Evolutionary conservation across 305 asterid species (phyloP), one percentile per base, ranked within the genome.

Genomic region (Caryopteris hybrid): DNA sequence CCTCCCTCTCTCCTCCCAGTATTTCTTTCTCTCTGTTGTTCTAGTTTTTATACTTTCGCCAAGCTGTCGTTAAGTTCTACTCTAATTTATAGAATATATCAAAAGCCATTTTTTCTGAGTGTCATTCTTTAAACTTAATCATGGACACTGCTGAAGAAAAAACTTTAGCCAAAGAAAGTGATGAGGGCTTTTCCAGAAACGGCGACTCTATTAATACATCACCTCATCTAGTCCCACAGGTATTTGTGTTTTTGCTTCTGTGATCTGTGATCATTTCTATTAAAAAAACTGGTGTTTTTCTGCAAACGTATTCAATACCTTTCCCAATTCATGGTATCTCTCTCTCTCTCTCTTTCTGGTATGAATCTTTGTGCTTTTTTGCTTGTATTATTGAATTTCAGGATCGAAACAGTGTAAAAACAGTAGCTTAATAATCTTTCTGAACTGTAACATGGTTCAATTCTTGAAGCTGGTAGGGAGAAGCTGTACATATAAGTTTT

Each of bases 71-170:
- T 51, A 5, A 60, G 41, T 38, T 31, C 41, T 21, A 48, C 57
- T 42, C 11, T 25, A 34, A 57, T 22, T 58, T 45, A 50, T 22
- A 25, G 38, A 55, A 12, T 61, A 68, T 34, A 51, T 42, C 25
- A n/a, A n/a, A 38, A 55, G 2, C 36, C 11, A 68, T 10, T 27
- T 52, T 13, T 59, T 10, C 9, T n/a, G 70, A 52, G 36, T 16
- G 1, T 54, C 46, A 51, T 45, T 36, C 13, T 31, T 36, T 33
- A 20, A 8, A 12, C 52, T 51, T 57, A 77, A 65, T 23, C 36
- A 86, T 88, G 96, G 92, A 81, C 59, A 6, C 79, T 70, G 66
- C 61, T 34, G 68, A 63, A 47, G 83, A 70, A 23, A 68, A 76
- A 54, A 75, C 81, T 72, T 60, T 58, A 27, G 16, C 80, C 63